Evolutionary conservation across 495 filamentous ascomycete species (phyloP), one percentile per base, ranked within the genome.

Genomic region (Chaetomium fimeti): DNA sequence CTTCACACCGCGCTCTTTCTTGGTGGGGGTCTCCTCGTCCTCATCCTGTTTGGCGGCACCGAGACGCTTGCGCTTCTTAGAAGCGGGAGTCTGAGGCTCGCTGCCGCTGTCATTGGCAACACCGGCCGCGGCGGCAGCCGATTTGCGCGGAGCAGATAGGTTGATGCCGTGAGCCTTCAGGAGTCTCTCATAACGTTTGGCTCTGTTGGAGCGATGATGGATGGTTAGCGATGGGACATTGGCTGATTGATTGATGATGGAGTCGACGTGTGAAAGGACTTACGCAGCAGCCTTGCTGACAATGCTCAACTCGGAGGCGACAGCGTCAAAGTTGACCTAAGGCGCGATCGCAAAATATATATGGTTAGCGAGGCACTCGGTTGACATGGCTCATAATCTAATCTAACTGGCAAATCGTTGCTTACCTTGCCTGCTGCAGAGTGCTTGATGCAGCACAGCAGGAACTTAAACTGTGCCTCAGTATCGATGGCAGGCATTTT

Each of bases 231-330:
- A 4, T 25, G n/a, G 20, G 4, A 36, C 5, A 36, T 36, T 45
- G 16, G n/a, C n/a, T 16, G 27, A 36, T 27, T 8, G 7, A 28
- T 12, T 28, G 32, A 43, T n/a, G 13, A 3, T 38, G 7, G 18
- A 42, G n/a, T 38, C 27, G 27, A 16, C 22, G 28, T 16, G 65
- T 60, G 65, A 51, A 43, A 36, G 32, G 58, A 82, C 88, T 79
- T 81, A 90, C 88, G 88, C 87, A 7, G 88, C 88, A 22, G 83
- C 86, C 67, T 86, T 87, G 70, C 69, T 79, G 12, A 88, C 79
- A 56, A 90, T 88, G 25, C 73, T 71, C 28, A 86, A 84, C 70
- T 89, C 85, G 32, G 82, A 73, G n/a, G 86, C 85, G 43, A 91
- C 88, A 54, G 79, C 76, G 15, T 64, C 70, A 67, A 87, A 90